These are phyloP conservation scores for Colletotrichum siamense DNA, from an alignment of 2,329 filamentous ascomycete genomes.

Conservation along the genomic window DNA sequence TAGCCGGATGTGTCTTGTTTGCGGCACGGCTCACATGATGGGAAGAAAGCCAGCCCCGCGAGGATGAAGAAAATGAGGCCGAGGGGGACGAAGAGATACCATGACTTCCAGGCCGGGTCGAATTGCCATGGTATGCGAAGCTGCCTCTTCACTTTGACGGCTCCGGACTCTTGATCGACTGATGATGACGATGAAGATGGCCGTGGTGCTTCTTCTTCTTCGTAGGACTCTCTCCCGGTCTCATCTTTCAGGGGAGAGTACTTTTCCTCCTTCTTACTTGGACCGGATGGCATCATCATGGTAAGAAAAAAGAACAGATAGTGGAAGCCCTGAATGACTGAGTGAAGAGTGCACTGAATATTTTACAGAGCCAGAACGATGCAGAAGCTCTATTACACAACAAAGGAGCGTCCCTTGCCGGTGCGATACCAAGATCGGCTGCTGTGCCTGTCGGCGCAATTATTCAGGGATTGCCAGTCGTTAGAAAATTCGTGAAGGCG, in stretches of 20 bases:
- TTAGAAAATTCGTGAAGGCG: neutral
- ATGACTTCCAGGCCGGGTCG: slow-evolving; percentile 10
- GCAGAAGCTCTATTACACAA: neutral
- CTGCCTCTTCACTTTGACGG: neutral
- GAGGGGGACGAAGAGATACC: neutral
- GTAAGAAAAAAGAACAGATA: neutral
- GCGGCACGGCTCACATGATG: neutral
- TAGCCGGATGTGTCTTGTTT: neutral
- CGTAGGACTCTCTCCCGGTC: neutral
- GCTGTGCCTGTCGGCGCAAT: neutral
- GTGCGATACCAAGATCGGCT: neutral
- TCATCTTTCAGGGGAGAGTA: neutral
- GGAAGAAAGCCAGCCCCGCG: slow-evolving; percentile 1
- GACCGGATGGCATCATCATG: neutral
- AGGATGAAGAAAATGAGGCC: neutral
- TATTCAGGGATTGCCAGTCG: neutral
- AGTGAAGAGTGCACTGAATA: neutral
- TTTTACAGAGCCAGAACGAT: neutral
- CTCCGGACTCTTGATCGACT: neutral
- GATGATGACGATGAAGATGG: neutral
- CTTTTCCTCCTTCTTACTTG: neutral
- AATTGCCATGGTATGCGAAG: neutral
- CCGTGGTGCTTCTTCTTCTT: neutral
- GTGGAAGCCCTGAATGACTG: neutral
- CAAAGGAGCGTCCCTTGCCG: neutral